Evolutionary conservation across 2,329 filamentous ascomycete species (phyloP).

Genomic region (Tolypocladium pustulatum): DNA sequence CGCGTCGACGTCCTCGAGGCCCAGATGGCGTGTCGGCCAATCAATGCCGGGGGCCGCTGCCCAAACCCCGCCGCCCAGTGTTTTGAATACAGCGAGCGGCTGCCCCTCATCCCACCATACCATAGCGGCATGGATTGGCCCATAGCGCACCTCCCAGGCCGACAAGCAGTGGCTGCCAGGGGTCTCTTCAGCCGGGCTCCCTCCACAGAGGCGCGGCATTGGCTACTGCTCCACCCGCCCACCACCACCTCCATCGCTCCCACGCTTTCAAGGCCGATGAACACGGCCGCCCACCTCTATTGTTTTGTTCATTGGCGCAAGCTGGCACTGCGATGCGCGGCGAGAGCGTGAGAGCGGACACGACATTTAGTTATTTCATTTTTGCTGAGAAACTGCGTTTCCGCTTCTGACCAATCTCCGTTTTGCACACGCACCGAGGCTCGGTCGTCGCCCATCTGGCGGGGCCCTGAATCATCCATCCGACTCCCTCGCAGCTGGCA

Average conservation of each 20-base stretch:
- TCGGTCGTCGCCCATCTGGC: neutral
- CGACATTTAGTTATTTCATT: neutral
- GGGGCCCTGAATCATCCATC: neutral
- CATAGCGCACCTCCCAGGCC: neutral
- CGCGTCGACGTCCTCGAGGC: neutral
- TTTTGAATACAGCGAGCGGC: neutral
- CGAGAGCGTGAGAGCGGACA: neutral
- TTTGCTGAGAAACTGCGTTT: neutral
- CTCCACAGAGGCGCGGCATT: neutral
- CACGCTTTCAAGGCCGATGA: neutral
- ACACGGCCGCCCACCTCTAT: neutral
- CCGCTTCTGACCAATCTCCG: neutral
- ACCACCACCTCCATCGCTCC: neutral
- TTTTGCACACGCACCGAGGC: neutral
- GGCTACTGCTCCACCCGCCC: neutral
- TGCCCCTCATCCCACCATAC: neutral
- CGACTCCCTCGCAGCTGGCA: neutral
- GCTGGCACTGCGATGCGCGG: neutral
- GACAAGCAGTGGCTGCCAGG: neutral
- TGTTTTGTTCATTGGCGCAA: neutral
- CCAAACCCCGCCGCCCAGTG: neutral
- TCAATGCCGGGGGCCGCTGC: neutral
- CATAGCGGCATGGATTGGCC: neutral
- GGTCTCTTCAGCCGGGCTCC: neutral
- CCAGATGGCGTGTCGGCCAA: neutral